Percentiles rank a stretch among this genome's conserved stretches.
Conservation (phyloP, 2,329 filamentous ascomycete species). For the Scedosporium apiospermum region DNA sequence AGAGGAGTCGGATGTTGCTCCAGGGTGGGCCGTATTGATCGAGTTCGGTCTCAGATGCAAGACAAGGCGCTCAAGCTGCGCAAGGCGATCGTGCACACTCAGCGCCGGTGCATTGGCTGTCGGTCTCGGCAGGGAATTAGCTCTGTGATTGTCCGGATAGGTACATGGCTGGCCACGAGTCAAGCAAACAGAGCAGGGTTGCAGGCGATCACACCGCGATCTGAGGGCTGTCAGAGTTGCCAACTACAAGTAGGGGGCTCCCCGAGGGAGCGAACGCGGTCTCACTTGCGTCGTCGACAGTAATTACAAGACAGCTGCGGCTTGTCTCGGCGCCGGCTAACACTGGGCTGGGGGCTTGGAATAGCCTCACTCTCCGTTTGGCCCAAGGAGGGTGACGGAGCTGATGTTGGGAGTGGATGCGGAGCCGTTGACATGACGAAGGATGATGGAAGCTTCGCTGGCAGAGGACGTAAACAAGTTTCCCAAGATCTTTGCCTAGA, state of each 20-base stretch:
- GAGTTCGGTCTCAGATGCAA: conserved; percentile 13
- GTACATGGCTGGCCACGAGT: conserved; percentile 13
- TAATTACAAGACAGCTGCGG: conserved; percentile 23
- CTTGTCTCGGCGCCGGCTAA: conserved; percentile 21
- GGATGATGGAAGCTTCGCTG: neutral
- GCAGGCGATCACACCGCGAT: conserved; percentile 15
- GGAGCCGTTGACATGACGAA: too few relatives aligned
- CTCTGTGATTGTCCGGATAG: conserved; percentile 9
- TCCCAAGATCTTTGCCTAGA: too few relatives aligned
- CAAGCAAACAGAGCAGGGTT: conserved; percentile 15
- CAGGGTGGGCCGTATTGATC: conserved; percentile 19
- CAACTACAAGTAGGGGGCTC: neutral
- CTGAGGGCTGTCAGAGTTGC: conserved; percentile 6
- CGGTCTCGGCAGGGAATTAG: neutral
- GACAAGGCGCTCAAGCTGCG: conserved; percentile 21
- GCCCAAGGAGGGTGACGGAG: too few relatives aligned
- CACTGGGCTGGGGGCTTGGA: neutral
- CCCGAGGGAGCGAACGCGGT: neutral
- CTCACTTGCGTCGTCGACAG: conserved; percentile 25
- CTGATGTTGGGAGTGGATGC: too few relatives aligned
- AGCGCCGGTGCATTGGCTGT: neutral
- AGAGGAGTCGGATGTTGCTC: neutral
- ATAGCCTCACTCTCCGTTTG: neutral
- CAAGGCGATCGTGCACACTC: conserved; percentile 14
- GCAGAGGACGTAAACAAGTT: too few relatives aligned